Percentiles rank a stretch among this genome's conserved stretches.
phyloP scores from a whole-genome alignment of 1,284 basidiomycete genomes.

The Sporisorium reilianum region DNA sequence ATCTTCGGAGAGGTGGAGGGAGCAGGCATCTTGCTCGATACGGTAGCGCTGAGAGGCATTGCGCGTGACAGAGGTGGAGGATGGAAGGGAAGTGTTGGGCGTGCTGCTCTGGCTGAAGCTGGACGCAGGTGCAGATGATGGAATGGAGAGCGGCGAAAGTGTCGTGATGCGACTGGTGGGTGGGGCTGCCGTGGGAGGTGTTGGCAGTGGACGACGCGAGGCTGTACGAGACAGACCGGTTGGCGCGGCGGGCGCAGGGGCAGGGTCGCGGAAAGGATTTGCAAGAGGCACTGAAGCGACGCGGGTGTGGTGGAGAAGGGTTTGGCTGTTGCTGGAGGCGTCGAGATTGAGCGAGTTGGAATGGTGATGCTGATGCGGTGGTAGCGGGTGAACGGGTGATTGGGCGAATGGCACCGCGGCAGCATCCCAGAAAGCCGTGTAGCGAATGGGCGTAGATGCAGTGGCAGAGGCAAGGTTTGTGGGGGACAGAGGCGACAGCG shows the following conservation, averaged over 20 bases:
- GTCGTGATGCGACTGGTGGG: conserved; percentile 17
- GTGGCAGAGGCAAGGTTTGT: conserved; percentile 20
- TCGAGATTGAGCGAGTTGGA: conserved; percentile 14
- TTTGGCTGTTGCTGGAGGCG: neutral
- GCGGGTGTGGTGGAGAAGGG: conserved; percentile 12
- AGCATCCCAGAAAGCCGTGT: conserved; percentile 8
- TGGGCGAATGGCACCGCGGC: neutral
- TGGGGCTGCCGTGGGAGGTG: conserved; percentile 22
- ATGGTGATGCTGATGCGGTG: conserved; percentile 18
- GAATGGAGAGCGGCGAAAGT: neutral
- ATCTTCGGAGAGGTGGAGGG: conserved; percentile 32
- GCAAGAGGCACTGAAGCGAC: conserved; percentile 8
- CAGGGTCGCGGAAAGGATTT: conserved; percentile 28
- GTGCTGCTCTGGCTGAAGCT: neutral
- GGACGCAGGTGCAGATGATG: neutral
- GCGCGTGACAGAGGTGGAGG: conserved; percentile 8
- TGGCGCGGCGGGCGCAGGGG: neutral
- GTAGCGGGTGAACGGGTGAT: neutral
- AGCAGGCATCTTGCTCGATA: conserved; percentile 41
- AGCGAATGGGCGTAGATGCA: conserved; percentile 3
- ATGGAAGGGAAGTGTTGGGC: neutral
- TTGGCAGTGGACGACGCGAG: conserved; percentile 35
- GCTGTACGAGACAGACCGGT: conserved; percentile 13
- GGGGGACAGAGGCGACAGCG: conserved; percentile 25
- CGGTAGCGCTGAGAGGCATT: conserved; percentile 17